Evolutionary conservation across 306 rosid genomes (phyloP), one percentile per base, ranked within the genome.

Genomic region (Prunus kanzakura): DNA sequence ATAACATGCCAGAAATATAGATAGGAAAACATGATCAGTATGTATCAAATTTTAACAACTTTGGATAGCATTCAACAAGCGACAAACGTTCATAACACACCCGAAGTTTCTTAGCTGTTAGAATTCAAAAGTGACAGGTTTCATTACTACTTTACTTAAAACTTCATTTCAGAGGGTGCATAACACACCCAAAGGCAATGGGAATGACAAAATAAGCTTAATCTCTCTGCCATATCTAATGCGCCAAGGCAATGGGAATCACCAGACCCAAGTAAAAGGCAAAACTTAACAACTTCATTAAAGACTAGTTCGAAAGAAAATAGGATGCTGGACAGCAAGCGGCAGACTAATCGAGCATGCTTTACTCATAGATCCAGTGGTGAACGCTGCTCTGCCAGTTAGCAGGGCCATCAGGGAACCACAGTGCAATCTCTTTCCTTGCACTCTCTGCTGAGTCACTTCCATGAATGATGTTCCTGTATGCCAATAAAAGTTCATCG

Each of bases 391-490:
- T 89, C 87, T 90, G 82, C 97, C 97, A 95, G 78, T 43, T 8
- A 43, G 81, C 88, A 43, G 92, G 83, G 23, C 97, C 97, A 6
- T 95, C 96, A 1, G 96, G 91, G 86, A 95, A 95, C 98, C 98
- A 95, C 65, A 95, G 78, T 10, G 89, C 96, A 71, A 95, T 95
- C 82, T 95, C 98, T 83, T 92, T 95, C 79, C 38, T 63, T 3
- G 91, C 97, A 68, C 93, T 89, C 84, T 95, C 98, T 38, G 86
- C 90, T 0, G 97, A 79, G 69, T 95, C 98, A 60, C 97, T 95
- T 89, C 98, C 98, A 77, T 95, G 98, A 77, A 92, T 92, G 50
- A 95, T 89, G 27, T 95, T 95, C 89, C 98, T 94, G 85, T 74
- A 83, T 65, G 4, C 54, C 75, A 32, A 27, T 11, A 38, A 10